Percentiles rank a stretch among this genome's conserved stretches.
Evolutionary conservation across 1,139 yeast species (phyloP).

Genomic region (Geotrichum bryndzae): DNA sequence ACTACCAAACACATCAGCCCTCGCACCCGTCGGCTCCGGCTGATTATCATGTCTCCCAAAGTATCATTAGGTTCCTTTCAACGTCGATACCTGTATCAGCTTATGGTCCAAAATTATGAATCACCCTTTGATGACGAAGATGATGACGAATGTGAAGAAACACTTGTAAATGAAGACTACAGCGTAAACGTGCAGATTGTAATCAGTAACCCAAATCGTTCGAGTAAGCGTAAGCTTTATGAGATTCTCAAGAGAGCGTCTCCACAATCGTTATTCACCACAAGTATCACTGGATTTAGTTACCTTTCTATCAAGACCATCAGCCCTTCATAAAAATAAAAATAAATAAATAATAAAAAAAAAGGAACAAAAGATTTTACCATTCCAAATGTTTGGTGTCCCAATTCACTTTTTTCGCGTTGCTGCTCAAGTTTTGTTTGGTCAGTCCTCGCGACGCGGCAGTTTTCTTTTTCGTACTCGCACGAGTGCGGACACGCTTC

Average conservation of each 20-base stretch:
- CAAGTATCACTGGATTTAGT: no score
- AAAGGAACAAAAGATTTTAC: background rate
- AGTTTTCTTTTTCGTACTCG: background rate
- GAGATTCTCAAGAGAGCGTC: conserved; percentile 1
- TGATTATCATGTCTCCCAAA: conserved; percentile 12
- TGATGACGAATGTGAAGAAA: no score
- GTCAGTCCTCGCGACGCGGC: background rate
- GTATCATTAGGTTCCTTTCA: conserved; percentile 15
- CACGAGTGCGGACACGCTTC: background rate
- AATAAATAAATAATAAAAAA: no score
- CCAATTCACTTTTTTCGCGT: conserved; percentile 6
- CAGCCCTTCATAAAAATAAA: background rate
- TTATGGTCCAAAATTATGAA: conserved; percentile 17
- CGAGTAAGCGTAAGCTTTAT: conserved; percentile 2
- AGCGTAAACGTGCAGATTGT: conserved; percentile 8
- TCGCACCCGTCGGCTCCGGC: conserved; percentile 1
- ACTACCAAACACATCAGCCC: background rate
- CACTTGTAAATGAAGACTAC: background rate
- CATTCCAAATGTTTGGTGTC: conserved; percentile 10
- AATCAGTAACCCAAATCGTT: conserved; percentile 7
- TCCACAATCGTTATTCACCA: no score
- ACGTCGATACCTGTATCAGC: conserved; percentile 12
- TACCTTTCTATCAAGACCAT: background rate
- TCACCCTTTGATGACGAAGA: conserved; percentile 16
- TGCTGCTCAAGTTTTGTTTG: background rate